Conservation (phyloP, 345 rosid genomes). For the Syzygium aqueum region DNA sequence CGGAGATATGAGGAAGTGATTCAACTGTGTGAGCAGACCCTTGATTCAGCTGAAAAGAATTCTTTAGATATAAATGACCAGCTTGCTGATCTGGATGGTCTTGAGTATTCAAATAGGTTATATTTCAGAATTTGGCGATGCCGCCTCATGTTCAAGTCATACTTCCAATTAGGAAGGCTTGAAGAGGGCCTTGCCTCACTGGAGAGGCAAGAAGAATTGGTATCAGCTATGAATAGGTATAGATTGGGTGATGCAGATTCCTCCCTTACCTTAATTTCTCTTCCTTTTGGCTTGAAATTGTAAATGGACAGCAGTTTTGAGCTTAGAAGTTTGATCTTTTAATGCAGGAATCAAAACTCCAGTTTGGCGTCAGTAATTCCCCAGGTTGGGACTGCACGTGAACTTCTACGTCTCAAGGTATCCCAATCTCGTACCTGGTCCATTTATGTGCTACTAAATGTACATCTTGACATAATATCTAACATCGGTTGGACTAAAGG, state of each 20-base stretch:
- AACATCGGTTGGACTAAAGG: neutral
- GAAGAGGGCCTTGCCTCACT: slow-evolving; percentile 73
- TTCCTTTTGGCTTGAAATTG: neutral
- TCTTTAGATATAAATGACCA: slow-evolving; percentile 16
- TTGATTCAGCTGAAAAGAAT: slow-evolving; percentile 66
- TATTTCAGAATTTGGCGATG: slow-evolving; percentile 62
- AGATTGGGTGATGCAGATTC: neutral
- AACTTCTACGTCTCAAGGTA: slow-evolving; percentile 81
- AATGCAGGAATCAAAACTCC: slow-evolving; percentile 31
- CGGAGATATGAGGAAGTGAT: slow-evolving; percentile 76
- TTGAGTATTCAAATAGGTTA: slow-evolving; percentile 27
- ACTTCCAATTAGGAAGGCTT: slow-evolving; percentile 77
- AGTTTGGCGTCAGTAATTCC: slow-evolving; percentile 48
- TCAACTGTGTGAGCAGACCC: slow-evolving; percentile 72
- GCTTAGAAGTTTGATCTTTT: neutral
- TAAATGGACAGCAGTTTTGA: neutral
- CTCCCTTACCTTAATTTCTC: neutral
- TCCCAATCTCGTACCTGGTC: neutral
- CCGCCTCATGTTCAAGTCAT: slow-evolving; percentile 54
- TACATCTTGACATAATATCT: neutral
- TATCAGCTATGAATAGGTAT: slow-evolving; percentile 36
- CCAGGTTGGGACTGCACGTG: slow-evolving; percentile 49
- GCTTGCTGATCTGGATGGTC: slow-evolving; percentile 22
- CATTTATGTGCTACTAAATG: neutral
- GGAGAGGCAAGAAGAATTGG: slow-evolving; percentile 50